phyloP scores from a whole-genome alignment of 176 grass and related monocot species.

The Eremochloa ophiuroides region DNA sequence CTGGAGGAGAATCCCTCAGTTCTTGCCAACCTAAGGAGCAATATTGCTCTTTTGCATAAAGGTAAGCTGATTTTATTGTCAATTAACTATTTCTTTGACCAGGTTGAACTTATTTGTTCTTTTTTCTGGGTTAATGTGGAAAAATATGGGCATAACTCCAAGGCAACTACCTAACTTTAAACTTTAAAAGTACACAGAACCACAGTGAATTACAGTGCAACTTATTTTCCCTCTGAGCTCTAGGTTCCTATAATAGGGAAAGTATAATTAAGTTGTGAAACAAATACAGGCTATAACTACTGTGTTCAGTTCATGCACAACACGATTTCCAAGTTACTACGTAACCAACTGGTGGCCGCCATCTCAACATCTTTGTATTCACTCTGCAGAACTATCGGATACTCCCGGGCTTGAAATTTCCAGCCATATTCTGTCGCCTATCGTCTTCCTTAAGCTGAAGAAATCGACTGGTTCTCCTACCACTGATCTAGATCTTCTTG shows the following conservation, averaged over 20 bases:
- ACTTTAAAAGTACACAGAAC: not conserved
- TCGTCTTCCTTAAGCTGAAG: constrained; percentile 76
- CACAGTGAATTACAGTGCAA: not conserved
- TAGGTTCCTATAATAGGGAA: not conserved
- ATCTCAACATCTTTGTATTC: constrained; percentile 28
- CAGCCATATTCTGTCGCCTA: constrained; percentile 67
- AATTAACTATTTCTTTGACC: constrained; percentile 1
- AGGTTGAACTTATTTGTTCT: not conserved
- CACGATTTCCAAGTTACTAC: not conserved
- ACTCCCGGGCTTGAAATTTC: constrained; percentile 60
- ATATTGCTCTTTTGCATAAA: constrained; percentile 58
- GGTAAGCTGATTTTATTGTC: constrained; percentile 30
- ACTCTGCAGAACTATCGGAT: constrained; percentile 59
- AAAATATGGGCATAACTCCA: not conserved
- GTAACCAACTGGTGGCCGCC: not conserved
- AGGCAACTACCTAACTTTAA: not conserved
- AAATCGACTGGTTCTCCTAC: constrained; percentile 54
- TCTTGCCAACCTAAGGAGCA: constrained; percentile 62
- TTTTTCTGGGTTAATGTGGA: not conserved
- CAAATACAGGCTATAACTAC: not conserved
- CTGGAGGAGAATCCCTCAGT: constrained; percentile 79
- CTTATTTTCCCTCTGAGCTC: not conserved
- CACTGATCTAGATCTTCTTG: constrained; percentile 57
- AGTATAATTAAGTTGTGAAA: not conserved
- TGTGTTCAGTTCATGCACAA: not conserved